Conservation (phyloP, 768 basidiomycete genomes). For the Wakefieldia striispora region DNA sequence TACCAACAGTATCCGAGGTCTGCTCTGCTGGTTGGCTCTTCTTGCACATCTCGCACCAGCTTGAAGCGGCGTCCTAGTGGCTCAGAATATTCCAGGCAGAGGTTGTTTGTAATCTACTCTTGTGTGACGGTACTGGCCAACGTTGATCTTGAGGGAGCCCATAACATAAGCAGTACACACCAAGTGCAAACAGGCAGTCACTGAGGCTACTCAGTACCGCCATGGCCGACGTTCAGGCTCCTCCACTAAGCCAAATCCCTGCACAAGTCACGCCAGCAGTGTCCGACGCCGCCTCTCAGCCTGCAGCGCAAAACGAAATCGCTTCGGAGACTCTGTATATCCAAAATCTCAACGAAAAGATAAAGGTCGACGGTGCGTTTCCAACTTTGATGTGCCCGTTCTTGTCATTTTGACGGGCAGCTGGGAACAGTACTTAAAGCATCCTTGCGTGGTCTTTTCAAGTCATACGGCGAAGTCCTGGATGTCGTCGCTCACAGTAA, state of each 20-base stretch:
- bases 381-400: slow-evolving; percentile 1
- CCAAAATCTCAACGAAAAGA: slow-evolving; percentile 95
- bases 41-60: too few species aligned
- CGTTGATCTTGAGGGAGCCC: too few species aligned
- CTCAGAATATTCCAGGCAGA: too few species aligned
- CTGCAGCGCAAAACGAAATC: slow-evolving; percentile 40
- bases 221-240: slow-evolving; percentile 39
- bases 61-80: too few species aligned
- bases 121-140: too few species aligned
- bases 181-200: slow-evolving; percentile 21
- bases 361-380: slow-evolving; percentile 68
- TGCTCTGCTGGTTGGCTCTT: too few species aligned
- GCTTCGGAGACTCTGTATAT: slow-evolving; percentile 89
- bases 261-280: slow-evolving; percentile 23
- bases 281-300: slow-evolving; percentile 13
- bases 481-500: slow-evolving; percentile 96
- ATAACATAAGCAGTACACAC: background rate
- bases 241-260: slow-evolving; percentile 27
- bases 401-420: slow-evolving; percentile 6
- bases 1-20: too few species aligned
- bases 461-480: slow-evolving; percentile 87
- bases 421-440: slow-evolving; percentile 74
- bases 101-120: too few species aligned
- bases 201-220: slow-evolving; percentile 7
- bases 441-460: slow-evolving; percentile 85